A percentile compares a stretch with the other conserved stretches of the same genome.
Conservation (phyloP, 2,329 filamentous ascomycete species). For the Pestalotiopsis sp. region DNA sequence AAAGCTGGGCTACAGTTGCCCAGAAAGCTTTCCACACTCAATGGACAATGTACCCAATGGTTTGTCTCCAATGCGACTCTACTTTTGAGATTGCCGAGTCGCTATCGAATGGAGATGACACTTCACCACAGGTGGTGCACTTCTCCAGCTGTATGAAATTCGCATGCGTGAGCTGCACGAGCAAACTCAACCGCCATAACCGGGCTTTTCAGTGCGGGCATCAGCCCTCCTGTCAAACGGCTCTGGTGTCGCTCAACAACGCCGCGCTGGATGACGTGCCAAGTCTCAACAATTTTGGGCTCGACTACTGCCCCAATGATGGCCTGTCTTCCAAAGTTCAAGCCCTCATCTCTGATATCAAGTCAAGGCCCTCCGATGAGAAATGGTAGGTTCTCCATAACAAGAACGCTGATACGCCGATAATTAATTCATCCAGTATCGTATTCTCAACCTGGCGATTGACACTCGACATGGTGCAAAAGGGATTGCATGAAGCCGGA, state of each 20-base stretch:
- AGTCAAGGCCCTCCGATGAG: constrained; percentile 21
- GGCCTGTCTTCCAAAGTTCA: constrained; percentile 35
- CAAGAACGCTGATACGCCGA: not conserved
- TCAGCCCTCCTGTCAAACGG: constrained; percentile 22
- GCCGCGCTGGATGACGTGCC: constrained; percentile 25
- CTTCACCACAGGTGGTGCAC: constrained; percentile 8
- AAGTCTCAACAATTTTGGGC: not conserved
- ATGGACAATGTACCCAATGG: constrained; percentile 26
- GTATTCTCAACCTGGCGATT: not conserved
- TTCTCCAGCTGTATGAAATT: constrained; percentile 38
- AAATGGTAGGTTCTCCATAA: constrained; percentile 30
- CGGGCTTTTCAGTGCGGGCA: constrained; percentile 25
- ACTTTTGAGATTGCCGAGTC: constrained; percentile 24
- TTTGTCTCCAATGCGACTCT: constrained; percentile 32
- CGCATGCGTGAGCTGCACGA: constrained; percentile 33
- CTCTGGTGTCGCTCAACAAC: constrained; percentile 25
- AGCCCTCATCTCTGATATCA: constrained; percentile 35
- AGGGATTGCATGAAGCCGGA: constrained; percentile 14
- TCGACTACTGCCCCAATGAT: not conserved
- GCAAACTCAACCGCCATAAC: not conserved
- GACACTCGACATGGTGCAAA: not conserved
- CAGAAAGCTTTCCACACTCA: constrained; percentile 38
- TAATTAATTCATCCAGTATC: not conserved
- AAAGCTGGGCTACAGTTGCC: constrained; percentile 27
- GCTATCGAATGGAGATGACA: constrained; percentile 16